Conservation (phyloP, 2,329 filamentous ascomycete genomes). For the Coniochaeta ligniaria region DNA sequence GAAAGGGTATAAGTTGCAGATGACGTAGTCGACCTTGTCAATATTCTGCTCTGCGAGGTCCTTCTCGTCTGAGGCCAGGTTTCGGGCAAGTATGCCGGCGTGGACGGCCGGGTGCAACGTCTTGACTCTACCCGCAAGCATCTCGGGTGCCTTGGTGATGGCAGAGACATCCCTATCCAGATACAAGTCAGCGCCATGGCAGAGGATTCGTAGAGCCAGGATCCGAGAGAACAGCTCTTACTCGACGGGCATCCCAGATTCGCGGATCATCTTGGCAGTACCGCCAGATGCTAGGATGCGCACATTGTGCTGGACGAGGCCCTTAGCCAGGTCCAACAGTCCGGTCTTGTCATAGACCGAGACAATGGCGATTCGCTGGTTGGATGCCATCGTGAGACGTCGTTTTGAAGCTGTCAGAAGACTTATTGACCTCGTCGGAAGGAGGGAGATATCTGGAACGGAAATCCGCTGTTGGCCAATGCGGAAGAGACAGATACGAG, state of each 20-base stretch:
- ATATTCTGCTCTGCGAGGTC: conserved; percentile 94
- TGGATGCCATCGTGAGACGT: conserved; percentile 23
- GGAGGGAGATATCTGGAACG: background rate
- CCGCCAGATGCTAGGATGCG: conserved; percentile 91
- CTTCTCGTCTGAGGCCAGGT: conserved; percentile 93
- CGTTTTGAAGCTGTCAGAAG: conserved; percentile 1
- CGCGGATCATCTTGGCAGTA: conserved; percentile 92
- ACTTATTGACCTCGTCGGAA: background rate
- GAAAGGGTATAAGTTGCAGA: conserved; percentile 99
- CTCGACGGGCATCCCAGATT: conserved; percentile 93
- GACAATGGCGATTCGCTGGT: conserved; percentile 72
- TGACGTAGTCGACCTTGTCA: conserved; percentile 88
- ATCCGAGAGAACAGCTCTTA: conserved; percentile 31
- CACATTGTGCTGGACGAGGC: conserved; percentile 81
- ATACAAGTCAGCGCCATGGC: conserved; percentile 4
- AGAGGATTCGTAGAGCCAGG: background rate
- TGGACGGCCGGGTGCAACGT: conserved; percentile 93
- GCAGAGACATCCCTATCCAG: conserved; percentile 78
- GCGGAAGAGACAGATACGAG: background rate
- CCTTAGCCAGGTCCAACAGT: conserved; percentile 85
- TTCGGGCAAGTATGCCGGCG: conserved; percentile 83
- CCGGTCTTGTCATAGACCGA: conserved; percentile 99
- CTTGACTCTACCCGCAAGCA: conserved; percentile 82
- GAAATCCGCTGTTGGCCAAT: background rate
- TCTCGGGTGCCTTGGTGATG: conserved; percentile 95